These are phyloP conservation scores for Eragrostis curvula DNA, from an alignment of 176 grass and related monocot species.

Conservation along the genomic window DNA sequence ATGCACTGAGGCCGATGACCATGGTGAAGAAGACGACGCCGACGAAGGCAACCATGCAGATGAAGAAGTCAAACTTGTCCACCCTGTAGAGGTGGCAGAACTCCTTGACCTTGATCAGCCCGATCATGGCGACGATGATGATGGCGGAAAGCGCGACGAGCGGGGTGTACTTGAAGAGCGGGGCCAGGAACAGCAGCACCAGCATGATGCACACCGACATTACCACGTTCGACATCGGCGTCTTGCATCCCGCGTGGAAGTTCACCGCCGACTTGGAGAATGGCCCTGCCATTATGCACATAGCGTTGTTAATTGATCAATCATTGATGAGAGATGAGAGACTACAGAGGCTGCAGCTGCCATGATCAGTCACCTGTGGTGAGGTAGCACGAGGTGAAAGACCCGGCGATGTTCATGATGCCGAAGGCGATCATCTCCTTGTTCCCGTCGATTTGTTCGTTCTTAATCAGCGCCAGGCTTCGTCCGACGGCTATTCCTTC, in stretches of 20 bases:
- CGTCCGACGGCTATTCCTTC: constrained; percentile 95
- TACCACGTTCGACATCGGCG: constrained; percentile 84
- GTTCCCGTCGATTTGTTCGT: constrained; percentile 96
- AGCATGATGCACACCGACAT: constrained; percentile 96
- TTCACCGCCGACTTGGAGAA: constrained; percentile 99
- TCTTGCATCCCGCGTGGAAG: constrained; percentile 88
- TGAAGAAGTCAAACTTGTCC: constrained; percentile 94
- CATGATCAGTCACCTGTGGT: constrained; percentile 59
- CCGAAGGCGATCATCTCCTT: constrained; percentile 99
- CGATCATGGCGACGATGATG: constrained; percentile 92
- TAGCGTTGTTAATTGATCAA: neutral
- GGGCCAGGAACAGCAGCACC: constrained; percentile 91
- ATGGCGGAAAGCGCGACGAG: constrained; percentile 85
- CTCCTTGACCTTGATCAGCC: constrained; percentile 82
- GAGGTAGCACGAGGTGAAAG: constrained; percentile 96
- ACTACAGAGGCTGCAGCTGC: neutral
- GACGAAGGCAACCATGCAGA: constrained; percentile 88
- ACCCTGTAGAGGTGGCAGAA: constrained; percentile 77
- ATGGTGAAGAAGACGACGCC: constrained; percentile 93
- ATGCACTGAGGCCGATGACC: constrained; percentile 77
- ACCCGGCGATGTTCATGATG: constrained; percentile 93
- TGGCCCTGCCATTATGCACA: constrained; percentile 50
- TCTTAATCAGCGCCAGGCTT: constrained; percentile 86
- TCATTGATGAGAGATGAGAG: neutral
- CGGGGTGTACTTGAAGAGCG: constrained; percentile 92